A percentile compares a stretch with the other conserved stretches of the same genome.
Conservation (phyloP, 169 alveolate species). For the Ichthyophthirius multifiliis region DNA sequence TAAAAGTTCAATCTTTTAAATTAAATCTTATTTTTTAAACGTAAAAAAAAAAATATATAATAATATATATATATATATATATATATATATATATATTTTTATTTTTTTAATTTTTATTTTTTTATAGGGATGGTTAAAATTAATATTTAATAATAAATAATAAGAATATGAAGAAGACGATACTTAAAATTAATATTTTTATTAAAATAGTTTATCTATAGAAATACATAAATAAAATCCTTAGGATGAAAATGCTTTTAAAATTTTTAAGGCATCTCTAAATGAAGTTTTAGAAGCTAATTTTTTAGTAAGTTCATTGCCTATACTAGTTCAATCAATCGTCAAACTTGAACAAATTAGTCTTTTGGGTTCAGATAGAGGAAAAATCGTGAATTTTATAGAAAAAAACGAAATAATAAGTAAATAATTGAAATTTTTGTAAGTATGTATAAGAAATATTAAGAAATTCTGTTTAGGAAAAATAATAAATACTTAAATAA, state of each 20-base stretch:
- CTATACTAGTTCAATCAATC: no score
- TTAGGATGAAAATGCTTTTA: conserved; percentile 11
- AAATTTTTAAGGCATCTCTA: neutral
- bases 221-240: neutral
- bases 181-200: neutral
- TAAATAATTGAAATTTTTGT: no score
- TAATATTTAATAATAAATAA: no score
- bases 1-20: neutral
- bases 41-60: neutral
- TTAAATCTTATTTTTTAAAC: neutral
- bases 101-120: no score
- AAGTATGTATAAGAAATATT: no score
- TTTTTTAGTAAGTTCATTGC: neutral
- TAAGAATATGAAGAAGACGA: neutral
- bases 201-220: neutral
- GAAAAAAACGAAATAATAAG: no score
- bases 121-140: neutral
- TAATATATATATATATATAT: neutral
- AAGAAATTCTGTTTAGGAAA: no score
- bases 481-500: no score
- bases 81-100: no score
- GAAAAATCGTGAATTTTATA: no score
- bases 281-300: conserved; percentile 12
- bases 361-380: no score
- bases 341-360: no score